These are phyloP conservation scores for Cryphonectria naterciae DNA, from an alignment of 2,329 filamentous ascomycete genomes.

Conservation along the genomic window DNA sequence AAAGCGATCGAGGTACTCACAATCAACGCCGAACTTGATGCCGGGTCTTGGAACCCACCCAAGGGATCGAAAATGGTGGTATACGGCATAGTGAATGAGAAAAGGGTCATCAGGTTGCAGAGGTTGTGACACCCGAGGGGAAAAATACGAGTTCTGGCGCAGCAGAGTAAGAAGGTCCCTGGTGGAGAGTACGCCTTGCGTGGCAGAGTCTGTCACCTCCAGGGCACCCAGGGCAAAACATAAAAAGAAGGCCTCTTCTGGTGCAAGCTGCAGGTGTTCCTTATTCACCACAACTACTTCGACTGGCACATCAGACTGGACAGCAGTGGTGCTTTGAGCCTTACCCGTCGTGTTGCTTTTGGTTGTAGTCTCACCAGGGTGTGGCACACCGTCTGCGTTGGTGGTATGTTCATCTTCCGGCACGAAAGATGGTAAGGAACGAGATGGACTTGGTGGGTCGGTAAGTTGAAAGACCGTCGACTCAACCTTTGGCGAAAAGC, in stretches of 20 bases:
- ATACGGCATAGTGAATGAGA: slow-evolving; percentile 83
- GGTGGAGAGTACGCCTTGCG: slow-evolving; percentile 51
- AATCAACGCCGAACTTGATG: slow-evolving; percentile 94
- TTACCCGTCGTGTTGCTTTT: neutral
- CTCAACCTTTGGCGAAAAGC: slow-evolving; percentile 70
- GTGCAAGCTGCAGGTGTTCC: slow-evolving; percentile 90
- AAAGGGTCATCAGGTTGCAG: slow-evolving; percentile 81
- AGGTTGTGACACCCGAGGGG: slow-evolving; percentile 50
- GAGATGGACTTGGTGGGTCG: slow-evolving; percentile 55
- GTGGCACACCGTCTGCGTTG: neutral
- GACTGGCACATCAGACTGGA: neutral
- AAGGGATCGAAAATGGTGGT: slow-evolving; percentile 93
- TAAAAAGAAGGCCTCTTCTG: slow-evolving; percentile 92
- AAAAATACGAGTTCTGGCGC: slow-evolving; percentile 71
- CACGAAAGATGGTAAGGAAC: slow-evolving; percentile 22
- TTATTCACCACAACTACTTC: slow-evolving; percentile 47
- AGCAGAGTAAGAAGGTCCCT: slow-evolving; percentile 68
- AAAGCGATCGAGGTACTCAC: neutral
- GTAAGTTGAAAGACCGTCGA: slow-evolving; percentile 62
- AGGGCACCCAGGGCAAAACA: slow-evolving; percentile 79
- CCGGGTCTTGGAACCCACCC: slow-evolving; percentile 94
- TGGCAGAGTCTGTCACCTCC: slow-evolving; percentile 58
- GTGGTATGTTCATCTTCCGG: neutral
- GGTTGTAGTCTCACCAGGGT: neutral
- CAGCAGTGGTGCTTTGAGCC: neutral